Evolutionary conservation across 768 basidiomycete genomes (phyloP).

Genomic region (Rhodotorula taiwanensis): DNA sequence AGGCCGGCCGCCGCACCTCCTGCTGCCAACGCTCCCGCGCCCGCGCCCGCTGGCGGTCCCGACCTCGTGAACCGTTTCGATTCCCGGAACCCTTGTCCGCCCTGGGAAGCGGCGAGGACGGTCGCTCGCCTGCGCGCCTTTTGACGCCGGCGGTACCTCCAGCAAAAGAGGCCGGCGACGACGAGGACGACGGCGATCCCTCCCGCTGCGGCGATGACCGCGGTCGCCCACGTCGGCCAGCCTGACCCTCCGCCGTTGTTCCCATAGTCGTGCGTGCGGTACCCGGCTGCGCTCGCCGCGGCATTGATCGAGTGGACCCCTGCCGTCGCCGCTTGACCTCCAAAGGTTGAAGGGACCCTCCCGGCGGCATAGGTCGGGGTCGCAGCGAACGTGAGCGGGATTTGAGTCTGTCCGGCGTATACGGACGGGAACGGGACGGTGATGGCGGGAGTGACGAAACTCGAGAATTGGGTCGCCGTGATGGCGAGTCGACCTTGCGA

Average conservation of each 20-base stretch:
- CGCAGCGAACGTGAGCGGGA: conserved; percentile 7
- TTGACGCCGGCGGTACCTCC: not conserved
- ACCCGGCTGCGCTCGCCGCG: not conserved
- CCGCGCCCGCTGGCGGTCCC: no score
- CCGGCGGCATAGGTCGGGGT: conserved; percentile 9
- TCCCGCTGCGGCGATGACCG: conserved; percentile 10
- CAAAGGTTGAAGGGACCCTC: conserved; percentile 14
- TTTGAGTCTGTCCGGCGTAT: conserved; percentile 17
- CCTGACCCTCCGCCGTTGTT: not conserved
- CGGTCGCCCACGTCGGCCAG: conserved; percentile 26
- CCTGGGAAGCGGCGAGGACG: no score
- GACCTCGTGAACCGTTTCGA: no score
- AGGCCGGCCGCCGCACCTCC: no score
- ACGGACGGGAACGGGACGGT: conserved; percentile 28
- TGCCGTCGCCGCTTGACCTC: conserved; percentile 16
- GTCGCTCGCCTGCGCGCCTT: conserved; percentile 1
- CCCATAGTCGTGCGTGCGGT: not conserved
- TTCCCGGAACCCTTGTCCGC: no score
- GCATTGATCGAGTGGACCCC: conserved; percentile 11
- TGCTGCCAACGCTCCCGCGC: no score
- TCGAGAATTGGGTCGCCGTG: conserved; percentile 3
- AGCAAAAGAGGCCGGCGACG: conserved; percentile 9
- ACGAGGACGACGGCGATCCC: conserved; percentile 4
- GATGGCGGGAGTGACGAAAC: conserved; percentile 23
- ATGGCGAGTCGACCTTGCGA: conserved; percentile 3